phyloP scores from a whole-genome alignment of 441 rosid genomes.

The Geranium incanum region DNA sequence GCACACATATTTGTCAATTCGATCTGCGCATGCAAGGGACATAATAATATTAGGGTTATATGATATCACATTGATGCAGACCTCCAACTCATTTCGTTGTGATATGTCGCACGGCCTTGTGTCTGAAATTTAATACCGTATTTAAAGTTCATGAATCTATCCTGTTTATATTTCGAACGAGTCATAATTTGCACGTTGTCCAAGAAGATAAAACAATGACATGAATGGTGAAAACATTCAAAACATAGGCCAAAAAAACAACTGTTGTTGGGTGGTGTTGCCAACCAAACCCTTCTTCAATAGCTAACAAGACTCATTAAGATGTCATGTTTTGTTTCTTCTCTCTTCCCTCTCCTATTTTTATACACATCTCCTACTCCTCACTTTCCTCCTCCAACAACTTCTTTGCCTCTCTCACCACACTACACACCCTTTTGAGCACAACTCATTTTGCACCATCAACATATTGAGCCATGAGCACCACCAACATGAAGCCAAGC shows the following conservation, averaged over 20 bases:
- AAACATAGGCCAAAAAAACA: background rate
- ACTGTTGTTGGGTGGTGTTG: background rate
- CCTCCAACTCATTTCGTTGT: too few species aligned
- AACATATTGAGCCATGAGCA: slow-evolving; percentile 9
- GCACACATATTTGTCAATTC: too few species aligned
- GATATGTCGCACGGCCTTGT: too few species aligned
- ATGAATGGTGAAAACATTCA: background rate
- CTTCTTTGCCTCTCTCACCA: background rate
- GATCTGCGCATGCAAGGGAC: too few species aligned
- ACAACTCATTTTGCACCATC: background rate
- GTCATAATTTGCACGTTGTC: background rate
- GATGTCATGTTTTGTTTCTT: background rate
- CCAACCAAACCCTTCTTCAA: background rate
- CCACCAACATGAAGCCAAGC: slow-evolving; percentile 12
- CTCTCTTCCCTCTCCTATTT: background rate
- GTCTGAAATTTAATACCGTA: too few species aligned
- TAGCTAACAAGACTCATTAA: background rate
- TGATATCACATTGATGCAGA: too few species aligned
- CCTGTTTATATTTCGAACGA: background rate
- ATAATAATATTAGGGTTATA: too few species aligned
- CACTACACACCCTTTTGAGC: background rate
- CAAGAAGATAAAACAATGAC: background rate
- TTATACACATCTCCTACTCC: background rate
- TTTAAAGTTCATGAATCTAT: too few species aligned
- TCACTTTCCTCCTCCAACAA: slow-evolving; percentile 2